These are phyloP conservation scores for Beta vulgaris DNA, from an alignment of 148 eudicot genomes.

Conservation along the genomic window DNA sequence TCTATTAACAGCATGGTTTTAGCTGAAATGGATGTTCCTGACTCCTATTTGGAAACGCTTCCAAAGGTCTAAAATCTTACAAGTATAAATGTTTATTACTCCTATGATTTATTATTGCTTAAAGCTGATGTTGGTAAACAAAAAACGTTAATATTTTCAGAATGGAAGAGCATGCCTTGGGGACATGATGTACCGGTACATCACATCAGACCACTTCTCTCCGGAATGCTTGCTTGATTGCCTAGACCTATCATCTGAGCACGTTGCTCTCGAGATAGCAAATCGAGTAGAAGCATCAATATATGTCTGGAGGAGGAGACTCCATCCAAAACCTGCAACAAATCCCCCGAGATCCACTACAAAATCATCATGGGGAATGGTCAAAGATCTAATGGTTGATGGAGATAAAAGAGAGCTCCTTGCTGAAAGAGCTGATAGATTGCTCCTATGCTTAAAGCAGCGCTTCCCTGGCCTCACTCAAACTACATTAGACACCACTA, in stretches of 20 bases:
- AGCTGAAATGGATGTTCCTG: conserved; percentile 94
- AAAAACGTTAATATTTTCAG: conserved; percentile 21
- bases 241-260: conserved; percentile 69
- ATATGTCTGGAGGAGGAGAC: conserved; percentile 63
- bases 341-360: conserved; percentile 45
- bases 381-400: conserved; percentile 65
- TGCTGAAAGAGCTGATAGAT: conserved; percentile 73
- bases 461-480: conserved; percentile 81
- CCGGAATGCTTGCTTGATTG: conserved; percentile 77
- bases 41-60: conserved; percentile 78
- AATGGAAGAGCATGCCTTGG: conserved; percentile 79
- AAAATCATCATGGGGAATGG: conserved; percentile 78
- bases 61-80: conserved; percentile 59
- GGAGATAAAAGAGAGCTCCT: conserved; percentile 69
- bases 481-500: conserved; percentile 67
- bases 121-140: not conserved
- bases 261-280: conserved; percentile 69
- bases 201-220: conserved; percentile 69
- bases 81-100: not conserved
- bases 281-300: conserved; percentile 81
- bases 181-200: conserved; percentile 69
- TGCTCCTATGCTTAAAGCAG: conserved; percentile 66
- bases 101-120: not conserved
- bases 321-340: conserved; percentile 37
- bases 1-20: conserved; percentile 70